Evolutionary conservation across 1,139 yeast genomes (phyloP).

Genomic region (Magnusiomyces ingens): DNA sequence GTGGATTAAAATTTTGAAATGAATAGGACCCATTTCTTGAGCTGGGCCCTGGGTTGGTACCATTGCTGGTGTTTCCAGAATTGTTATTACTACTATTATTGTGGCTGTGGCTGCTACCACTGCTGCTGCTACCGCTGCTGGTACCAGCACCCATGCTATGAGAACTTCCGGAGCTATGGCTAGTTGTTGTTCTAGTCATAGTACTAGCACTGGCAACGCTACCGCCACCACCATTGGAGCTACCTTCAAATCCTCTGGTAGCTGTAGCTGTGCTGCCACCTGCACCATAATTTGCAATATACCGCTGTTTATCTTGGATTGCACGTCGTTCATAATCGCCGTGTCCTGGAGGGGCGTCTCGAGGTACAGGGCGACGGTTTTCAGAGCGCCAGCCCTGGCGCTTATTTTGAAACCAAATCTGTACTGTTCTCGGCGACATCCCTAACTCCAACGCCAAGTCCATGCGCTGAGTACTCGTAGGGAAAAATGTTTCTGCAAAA

Average conservation of each 20-base stretch:
- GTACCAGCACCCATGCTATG: neutral
- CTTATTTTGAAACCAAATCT: conserved; percentile 37
- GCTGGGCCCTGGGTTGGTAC: too few species aligned
- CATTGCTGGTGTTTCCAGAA: too few species aligned
- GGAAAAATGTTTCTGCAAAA: conserved; percentile 34
- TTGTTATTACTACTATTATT: neutral
- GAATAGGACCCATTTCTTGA: too few species aligned
- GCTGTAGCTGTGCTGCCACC: too few species aligned
- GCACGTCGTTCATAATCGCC: conserved; percentile 1
- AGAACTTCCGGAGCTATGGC: too few species aligned
- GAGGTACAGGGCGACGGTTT: conserved; percentile 26
- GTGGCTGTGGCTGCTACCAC: neutral
- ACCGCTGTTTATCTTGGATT: too few species aligned
- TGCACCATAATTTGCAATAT: too few species aligned
- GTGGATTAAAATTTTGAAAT: too few species aligned
- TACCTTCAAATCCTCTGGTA: too few species aligned
- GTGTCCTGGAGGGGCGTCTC: conserved; percentile 17
- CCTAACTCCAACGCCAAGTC: conserved; percentile 33
- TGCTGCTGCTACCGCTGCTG: neutral
- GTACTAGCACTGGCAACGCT: too few species aligned
- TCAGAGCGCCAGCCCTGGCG: conserved; percentile 35
- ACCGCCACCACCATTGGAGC: too few species aligned
- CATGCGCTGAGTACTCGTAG: conserved; percentile 33
- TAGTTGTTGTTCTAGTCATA: too few species aligned
- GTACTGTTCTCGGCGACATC: conserved; percentile 37